Evolutionary conservation across 164 flowering plant species (phyloP).

Genomic region (Chimonanthus salicifolius): DNA sequence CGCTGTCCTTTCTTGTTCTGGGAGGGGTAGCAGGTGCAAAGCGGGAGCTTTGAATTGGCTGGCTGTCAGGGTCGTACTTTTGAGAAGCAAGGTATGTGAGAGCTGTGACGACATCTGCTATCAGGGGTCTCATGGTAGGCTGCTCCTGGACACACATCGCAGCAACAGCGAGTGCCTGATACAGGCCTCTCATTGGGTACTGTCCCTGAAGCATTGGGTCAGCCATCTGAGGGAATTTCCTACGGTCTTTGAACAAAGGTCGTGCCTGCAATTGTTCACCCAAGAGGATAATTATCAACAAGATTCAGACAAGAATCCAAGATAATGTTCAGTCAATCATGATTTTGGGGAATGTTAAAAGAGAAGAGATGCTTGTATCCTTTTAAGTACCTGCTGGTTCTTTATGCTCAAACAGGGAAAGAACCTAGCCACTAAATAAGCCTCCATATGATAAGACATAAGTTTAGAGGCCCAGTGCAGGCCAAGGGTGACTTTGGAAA

Average conservation of each 20-base stretch:
- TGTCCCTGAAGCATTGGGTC: conserved; percentile 76
- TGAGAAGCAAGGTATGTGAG: conserved; percentile 69
- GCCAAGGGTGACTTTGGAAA: no score
- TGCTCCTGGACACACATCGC: conserved; percentile 94
- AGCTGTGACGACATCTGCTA: conserved; percentile 88
- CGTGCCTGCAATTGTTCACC: conserved; percentile 48
- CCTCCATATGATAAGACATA: no score
- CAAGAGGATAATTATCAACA: neutral
- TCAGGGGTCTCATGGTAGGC: conserved; percentile 68
- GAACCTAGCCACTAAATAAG: no score
- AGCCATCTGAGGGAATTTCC: conserved; percentile 65
- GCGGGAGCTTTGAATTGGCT: conserved; percentile 37
- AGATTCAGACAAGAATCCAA: neutral
- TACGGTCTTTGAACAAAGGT: conserved; percentile 67
- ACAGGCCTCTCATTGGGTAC: conserved; percentile 68
- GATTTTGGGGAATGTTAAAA: no score
- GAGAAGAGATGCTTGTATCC: no score
- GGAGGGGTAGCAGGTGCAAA: conserved; percentile 39
- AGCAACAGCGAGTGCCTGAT: conserved; percentile 88
- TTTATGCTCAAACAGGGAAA: no score
- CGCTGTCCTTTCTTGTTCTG: conserved; percentile 27
- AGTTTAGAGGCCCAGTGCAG: no score
- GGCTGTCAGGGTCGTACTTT: conserved; percentile 41
- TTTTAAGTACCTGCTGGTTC: no score
- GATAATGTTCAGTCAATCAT: no score